phyloP scores from a whole-genome alignment of 108 stramenopile genomes.

The Cyclotella distinguenda region DNA sequence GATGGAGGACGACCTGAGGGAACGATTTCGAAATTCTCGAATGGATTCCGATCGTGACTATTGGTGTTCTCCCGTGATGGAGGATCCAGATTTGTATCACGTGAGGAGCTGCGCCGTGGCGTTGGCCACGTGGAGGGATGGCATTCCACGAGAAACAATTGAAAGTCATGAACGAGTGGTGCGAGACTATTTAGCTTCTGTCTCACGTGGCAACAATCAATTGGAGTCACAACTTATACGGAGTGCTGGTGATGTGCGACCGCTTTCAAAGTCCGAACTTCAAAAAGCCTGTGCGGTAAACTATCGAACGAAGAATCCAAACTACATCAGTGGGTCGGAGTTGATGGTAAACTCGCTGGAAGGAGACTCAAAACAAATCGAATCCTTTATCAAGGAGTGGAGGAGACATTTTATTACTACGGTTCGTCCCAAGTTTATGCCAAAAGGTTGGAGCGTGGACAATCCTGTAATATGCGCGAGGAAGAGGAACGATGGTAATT shows the following conservation, averaged over 20 bases:
- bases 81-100: constrained; percentile 36
- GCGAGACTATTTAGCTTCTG: constrained; percentile 20
- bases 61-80: constrained; percentile 39
- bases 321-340: constrained; percentile 62
- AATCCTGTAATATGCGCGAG: constrained; percentile 56
- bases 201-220: constrained; percentile 17
- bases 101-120: constrained; percentile 66
- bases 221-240: constrained; percentile 12
- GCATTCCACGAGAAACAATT: constrained; percentile 50
- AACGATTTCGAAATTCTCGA: constrained; percentile 5
- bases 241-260: background rate
- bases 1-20: constrained; percentile 32
- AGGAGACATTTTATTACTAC: constrained; percentile 61
- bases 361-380: constrained; percentile 37
- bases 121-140: constrained; percentile 48
- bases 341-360: constrained; percentile 48
- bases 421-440: constrained; percentile 61
- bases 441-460: constrained; percentile 72
- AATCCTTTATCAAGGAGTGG: constrained; percentile 70
- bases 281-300: constrained; percentile 54
- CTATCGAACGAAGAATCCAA: constrained; percentile 55
- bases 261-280: constrained; percentile 44
- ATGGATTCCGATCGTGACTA: constrained; percentile 18
- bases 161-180: constrained; percentile 29
- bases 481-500: background rate